Conservation (phyloP, 2,329 filamentous ascomycete genomes). For the Microdochium paspali region DNA sequence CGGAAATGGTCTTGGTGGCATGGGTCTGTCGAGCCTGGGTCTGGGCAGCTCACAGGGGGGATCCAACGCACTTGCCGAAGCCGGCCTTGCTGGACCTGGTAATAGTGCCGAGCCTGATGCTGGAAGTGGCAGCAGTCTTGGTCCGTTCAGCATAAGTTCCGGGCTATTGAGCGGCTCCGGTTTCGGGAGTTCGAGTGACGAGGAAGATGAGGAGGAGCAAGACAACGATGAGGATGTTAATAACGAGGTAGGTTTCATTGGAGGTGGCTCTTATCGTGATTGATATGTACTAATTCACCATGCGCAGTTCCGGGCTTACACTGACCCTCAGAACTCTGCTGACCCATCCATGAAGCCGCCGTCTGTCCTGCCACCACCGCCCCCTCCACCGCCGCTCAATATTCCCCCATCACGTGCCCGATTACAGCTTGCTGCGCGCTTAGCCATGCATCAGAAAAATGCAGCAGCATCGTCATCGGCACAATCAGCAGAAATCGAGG, state of each 20-base stretch:
- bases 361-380: slow-evolving; percentile 48
- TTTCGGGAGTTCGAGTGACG: slow-evolving; percentile 90
- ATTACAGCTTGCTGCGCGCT: slow-evolving; percentile 78
- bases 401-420: slow-evolving; percentile 80
- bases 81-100: slow-evolving; percentile 62
- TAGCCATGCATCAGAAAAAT: slow-evolving; percentile 67
- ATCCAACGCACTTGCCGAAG: slow-evolving; percentile 68
- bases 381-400: slow-evolving; percentile 72
- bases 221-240: slow-evolving; percentile 69
- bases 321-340: slow-evolving; percentile 41
- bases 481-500: slow-evolving; percentile 26
- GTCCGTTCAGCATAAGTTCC: slow-evolving; percentile 62
- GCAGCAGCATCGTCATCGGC: slow-evolving; percentile 31
- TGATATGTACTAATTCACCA: background rate
- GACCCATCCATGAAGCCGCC: slow-evolving; percentile 43
- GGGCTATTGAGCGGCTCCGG: slow-evolving; percentile 70
- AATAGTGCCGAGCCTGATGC: slow-evolving; percentile 57
- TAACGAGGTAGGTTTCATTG: slow-evolving; percentile 48
- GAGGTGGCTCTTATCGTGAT: background rate
- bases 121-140: slow-evolving; percentile 54
- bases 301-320: slow-evolving; percentile 48
- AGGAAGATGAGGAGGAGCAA: slow-evolving; percentile 92
- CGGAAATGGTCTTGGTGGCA: slow-evolving; percentile 35
- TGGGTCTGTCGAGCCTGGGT: slow-evolving; percentile 38
- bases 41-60: slow-evolving; percentile 27